Base-by-base conservation (phyloP, 768 basidiomycete genomes). In the Tylopilus cervinicoccineus region DNA sequence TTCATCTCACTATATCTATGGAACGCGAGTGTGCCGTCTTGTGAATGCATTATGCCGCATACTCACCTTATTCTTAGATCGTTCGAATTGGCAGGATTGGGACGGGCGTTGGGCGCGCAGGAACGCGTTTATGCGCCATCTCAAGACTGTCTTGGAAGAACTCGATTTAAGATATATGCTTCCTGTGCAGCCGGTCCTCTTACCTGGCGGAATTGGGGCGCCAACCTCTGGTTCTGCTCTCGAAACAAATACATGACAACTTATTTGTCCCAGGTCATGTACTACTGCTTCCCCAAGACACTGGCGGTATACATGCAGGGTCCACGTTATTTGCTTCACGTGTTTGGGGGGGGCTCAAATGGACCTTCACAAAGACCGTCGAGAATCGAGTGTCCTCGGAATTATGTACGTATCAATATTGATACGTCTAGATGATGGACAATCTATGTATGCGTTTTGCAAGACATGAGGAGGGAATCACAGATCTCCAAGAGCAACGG, bases 51-150 rank as follows among this genome's bases (percentile, higher is more conserved):
- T 24, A 11, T 6, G 6, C 26, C 26, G 29, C 6, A 23, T 23
- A 20, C 52, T 48, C 19, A 54, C 48, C 22, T 34, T 36, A 38
- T 34, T 17, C 14, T 31, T 48, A 86, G 84, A 89, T 66, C 81
- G 84, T 44, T 76, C 82, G 31, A 88, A 88, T 60, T 91, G 88
- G 88, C 88, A 90, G 61, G 86, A 90, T 60, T 91, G 88, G 88
- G 87, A 85, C 40, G 88, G 79, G 17, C 74, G 87, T 48, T 88
- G 85, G 87, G 72, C 70, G 8, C 81, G 87, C 38, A 81, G 88
- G 53, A 89, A 79, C 11, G 72, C 68, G 20, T 86, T 90, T 65
- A 89, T 90, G 88, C 78, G 83, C 32, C 65, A 84, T 56, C 72
- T 91, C 39, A 88, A 86, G 68, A 76, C 70, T 5, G 61, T 82